A percentile compares a stretch with the other conserved stretches of the same genome.
These are phyloP conservation scores for Sistotremastrum niveocremeum DNA, from an alignment of 768 basidiomycete genomes.

Conservation along the genomic window DNA sequence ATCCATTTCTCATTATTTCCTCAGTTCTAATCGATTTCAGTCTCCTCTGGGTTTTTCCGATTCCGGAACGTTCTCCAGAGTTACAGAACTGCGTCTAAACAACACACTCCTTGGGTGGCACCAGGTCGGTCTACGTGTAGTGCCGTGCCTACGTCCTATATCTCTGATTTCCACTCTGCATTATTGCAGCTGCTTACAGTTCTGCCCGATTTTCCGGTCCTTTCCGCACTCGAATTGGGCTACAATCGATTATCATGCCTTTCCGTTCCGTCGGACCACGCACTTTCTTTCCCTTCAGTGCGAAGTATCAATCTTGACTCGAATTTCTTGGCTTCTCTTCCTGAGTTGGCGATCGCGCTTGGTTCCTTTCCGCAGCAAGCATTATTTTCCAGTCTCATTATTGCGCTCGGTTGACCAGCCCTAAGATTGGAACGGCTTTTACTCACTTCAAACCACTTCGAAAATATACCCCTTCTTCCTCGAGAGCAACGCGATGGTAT, in stretches of 20 bases:
- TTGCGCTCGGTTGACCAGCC: conserved; percentile 5
- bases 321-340: conserved; percentile 40
- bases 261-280: neutral
- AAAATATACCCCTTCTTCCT: conserved; percentile 27
- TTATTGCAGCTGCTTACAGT: conserved; percentile 7
- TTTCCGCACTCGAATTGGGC: conserved; percentile 44
- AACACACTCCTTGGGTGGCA: conserved; percentile 59
- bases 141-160: conserved; percentile 22
- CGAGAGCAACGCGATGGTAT: too few relatives aligned
- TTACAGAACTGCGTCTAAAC: conserved; percentile 64
- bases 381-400: conserved; percentile 4
- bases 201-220: conserved; percentile 5
- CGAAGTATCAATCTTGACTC: conserved; percentile 18
- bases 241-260: conserved; percentile 44
- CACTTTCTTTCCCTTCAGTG: neutral
- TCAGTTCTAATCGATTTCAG: conserved; percentile 56
- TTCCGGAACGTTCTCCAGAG: conserved; percentile 25
- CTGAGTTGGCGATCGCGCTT: neutral
- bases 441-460: conserved; percentile 48
- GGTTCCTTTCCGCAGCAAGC: conserved; percentile 1
- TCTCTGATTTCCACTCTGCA: conserved; percentile 39
- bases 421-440: conserved; percentile 51
- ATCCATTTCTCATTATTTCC: conserved; percentile 8
- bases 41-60: conserved; percentile 13
- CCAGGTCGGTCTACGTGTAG: conserved; percentile 27